Evolutionary conservation across 225 moss, liverwort and hornwort species (phyloP).

Genomic region (Pseudisothecium myosuroides): DNA sequence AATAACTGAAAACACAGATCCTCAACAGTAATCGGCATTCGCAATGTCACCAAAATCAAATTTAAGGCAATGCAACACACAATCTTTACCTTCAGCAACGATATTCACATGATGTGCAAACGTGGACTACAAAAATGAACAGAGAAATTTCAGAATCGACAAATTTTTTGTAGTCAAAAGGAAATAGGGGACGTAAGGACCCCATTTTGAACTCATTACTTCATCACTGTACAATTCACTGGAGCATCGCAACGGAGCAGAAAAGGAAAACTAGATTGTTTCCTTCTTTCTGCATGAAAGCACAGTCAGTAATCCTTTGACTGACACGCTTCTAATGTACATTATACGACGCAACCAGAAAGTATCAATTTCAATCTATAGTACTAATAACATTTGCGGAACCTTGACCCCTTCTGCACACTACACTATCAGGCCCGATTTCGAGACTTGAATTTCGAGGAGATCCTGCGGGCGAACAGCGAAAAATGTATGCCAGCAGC

Average conservation of each 20-base stretch:
- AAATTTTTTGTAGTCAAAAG: background rate
- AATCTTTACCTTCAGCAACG: background rate
- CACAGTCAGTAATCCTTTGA: background rate
- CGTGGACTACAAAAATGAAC: background rate
- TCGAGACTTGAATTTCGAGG: background rate
- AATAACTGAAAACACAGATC: background rate
- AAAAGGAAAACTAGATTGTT: background rate
- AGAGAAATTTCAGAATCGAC: background rate
- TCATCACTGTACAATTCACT: background rate
- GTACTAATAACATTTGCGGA: background rate
- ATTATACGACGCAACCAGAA: background rate
- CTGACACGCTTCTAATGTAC: background rate
- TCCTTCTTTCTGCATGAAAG: background rate
- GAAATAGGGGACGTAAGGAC: background rate
- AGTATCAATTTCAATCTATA: background rate
- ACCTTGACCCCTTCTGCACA: background rate
- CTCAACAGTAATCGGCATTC: background rate
- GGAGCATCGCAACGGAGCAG: background rate
- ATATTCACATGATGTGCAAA: background rate
- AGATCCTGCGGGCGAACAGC: background rate
- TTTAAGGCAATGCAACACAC: background rate
- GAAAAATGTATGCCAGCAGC: background rate
- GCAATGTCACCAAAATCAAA: background rate
- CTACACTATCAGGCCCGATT: background rate
- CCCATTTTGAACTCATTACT: background rate